Evolutionary conservation across 2,329 filamentous ascomycete species (phyloP), one percentile per base, ranked within the genome.

Genomic region (Ophiostoma pallidulum): DNA sequence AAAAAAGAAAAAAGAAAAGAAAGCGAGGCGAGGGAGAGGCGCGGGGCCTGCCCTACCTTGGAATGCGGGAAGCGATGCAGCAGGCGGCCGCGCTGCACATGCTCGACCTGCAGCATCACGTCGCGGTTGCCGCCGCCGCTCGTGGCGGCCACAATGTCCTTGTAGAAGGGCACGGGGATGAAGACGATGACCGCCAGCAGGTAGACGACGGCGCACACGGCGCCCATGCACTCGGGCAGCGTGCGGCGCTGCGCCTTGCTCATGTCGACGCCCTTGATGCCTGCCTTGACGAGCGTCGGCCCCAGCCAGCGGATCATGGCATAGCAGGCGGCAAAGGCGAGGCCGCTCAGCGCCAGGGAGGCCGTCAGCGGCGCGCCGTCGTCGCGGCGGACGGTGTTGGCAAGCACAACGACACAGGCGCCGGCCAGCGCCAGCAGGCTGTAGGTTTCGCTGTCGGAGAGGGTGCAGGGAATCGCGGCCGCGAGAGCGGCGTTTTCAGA

Each of bases 141-240:
- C 18, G 92, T 97, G 33, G 90, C 89, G 14, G 88, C 86, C 22
- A 96, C 90, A 56, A 98, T 94, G 63, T 97, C 91, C 67, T 96
- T 94, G 72, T 96, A 97, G 65, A 98, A 97, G 1, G 90, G 86
- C 66, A 96, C 95, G 0, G 92, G 92, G 50, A 97, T 89, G 64
- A 98, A 98, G 53, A 88, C 70, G 56, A 97, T 94, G 56, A 97
- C 75, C 42, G 82, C 77, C 55, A 98, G 74, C 37, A 98, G 75
- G 66, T 97, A 97, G 22, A 97, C 89, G 55, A 92, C 79, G 8
- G 91, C 92, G 62, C 87, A 94, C 22, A 98, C 78, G 49, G 88
- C 87, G 26, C 92, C 92, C 90, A 98, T 96, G 56, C 86, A 91
- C 66, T 98, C 92, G 19, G 92, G 92, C 58, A 96, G 84, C 65